These are phyloP conservation scores for Kodamaea ohmeri DNA, from an alignment of 1,139 yeast genomes.

Conservation along the genomic window DNA sequence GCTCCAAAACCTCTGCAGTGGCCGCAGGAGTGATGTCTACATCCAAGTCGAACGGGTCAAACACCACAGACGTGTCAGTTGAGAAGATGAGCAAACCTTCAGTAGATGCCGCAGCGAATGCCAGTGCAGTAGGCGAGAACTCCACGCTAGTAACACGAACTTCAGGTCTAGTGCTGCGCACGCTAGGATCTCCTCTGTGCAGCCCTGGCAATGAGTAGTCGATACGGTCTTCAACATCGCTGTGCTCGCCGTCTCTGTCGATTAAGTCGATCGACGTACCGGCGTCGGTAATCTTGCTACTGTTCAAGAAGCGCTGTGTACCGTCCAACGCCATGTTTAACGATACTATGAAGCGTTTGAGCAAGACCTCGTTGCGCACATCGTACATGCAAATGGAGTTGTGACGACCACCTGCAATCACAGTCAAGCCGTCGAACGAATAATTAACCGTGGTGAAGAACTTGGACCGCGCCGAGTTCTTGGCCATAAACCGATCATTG, in stretches of 20 bases:
- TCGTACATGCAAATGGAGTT: constrained; percentile 91
- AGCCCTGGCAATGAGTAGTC: constrained; percentile 87
- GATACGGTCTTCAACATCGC: constrained; percentile 79
- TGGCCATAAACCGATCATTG: constrained; percentile 77
- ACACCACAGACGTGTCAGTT: constrained; percentile 68
- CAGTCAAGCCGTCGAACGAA: constrained; percentile 83
- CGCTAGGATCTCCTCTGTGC: constrained; percentile 80
- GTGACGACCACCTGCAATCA: constrained; percentile 92
- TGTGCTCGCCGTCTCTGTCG: constrained; percentile 81
- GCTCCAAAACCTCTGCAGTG: constrained; percentile 54
- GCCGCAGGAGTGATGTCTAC: constrained; percentile 86
- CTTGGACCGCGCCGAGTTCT: constrained; percentile 80
- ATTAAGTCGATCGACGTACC: constrained; percentile 75
- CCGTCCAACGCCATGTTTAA: constrained; percentile 91
- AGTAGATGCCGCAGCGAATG: constrained; percentile 94
- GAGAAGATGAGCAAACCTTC: constrained; percentile 88
- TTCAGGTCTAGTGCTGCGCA: constrained; percentile 74
- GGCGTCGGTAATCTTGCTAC: constrained; percentile 80
- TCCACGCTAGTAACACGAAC: constrained; percentile 72
- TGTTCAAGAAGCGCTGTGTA: constrained; percentile 74
- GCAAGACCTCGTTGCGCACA: constrained; percentile 77
- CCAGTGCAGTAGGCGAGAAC: constrained; percentile 87
- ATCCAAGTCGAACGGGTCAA: constrained; percentile 95
- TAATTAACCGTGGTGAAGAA: constrained; percentile 78
- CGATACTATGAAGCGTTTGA: constrained; percentile 80